phyloP scores from a whole-genome alignment of 163 green algal genomes.

The Scenedesmus sp. region DNA sequence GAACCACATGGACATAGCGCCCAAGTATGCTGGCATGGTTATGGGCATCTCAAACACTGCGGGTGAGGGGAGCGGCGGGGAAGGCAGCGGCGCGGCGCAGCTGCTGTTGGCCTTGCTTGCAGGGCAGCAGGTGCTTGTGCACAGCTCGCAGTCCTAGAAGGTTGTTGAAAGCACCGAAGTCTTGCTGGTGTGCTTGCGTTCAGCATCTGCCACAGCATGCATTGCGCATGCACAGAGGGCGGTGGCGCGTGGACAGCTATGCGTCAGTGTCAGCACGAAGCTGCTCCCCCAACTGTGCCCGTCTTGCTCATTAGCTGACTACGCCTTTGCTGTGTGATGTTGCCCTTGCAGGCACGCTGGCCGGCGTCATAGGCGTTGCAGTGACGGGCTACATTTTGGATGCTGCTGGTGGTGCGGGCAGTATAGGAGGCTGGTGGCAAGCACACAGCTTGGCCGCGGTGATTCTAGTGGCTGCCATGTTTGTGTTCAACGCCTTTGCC shows the following conservation, averaged over 20 bases:
- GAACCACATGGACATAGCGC: conserved; percentile 99
- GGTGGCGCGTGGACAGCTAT: no score
- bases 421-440: conserved; percentile 54
- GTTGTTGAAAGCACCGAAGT: no score
- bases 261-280: no score
- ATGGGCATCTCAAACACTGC: conserved; percentile 97
- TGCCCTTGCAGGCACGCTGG: conserved; percentile 78
- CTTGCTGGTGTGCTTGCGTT: no score
- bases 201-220: no score
- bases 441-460: conserved; percentile 59
- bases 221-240: no score
- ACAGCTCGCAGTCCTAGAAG: no score
- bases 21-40: conserved; percentile 92
- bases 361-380: conserved; percentile 87
- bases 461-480: conserved; percentile 70
- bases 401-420: conserved; percentile 58
- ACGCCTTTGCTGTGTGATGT: neutral
- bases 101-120: neutral
- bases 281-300: no score
- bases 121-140: neutral
- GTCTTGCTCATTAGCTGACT: no score
- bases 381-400: conserved; percentile 86
- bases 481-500: conserved; percentile 77
- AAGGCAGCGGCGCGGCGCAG: neutral
- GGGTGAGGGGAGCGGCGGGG: conserved; percentile 48